A percentile compares a stretch with the other conserved stretches of the same genome.
Evolutionary conservation across 2,329 filamentous ascomycete species (phyloP).

Genomic region (Cyphellophora attinorum): DNA sequence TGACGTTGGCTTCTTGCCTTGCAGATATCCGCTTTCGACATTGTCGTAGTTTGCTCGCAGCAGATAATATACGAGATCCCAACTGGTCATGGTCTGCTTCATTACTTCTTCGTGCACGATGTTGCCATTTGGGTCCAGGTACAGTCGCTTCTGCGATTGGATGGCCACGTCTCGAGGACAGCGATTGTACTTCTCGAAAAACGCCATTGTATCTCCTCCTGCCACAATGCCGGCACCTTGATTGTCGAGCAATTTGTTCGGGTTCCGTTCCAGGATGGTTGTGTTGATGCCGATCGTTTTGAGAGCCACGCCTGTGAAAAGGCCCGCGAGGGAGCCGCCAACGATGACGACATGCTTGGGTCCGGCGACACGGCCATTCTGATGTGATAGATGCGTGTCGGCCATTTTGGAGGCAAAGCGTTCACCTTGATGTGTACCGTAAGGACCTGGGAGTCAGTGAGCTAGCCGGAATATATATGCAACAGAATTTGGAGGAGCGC

Average conservation of each 20-base stretch:
- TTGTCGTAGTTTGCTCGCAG: slow-evolving; percentile 19
- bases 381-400: no score
- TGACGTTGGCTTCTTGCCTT: slow-evolving; percentile 4
- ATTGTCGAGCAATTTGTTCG: slow-evolving; percentile 13
- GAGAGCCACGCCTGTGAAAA: slow-evolving; percentile 16
- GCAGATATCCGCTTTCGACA: slow-evolving; percentile 8
- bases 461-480: no score
- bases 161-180: slow-evolving; percentile 13
- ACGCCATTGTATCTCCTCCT: slow-evolving; percentile 10
- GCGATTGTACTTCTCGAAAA: slow-evolving; percentile 15
- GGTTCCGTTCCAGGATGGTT: slow-evolving; percentile 17
- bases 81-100: slow-evolving; percentile 17
- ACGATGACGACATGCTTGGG: slow-evolving; percentile 14
- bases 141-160: slow-evolving; percentile 11
- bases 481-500: no score
- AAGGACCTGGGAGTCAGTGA: no score
- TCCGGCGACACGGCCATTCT: no score
- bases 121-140: slow-evolving; percentile 9
- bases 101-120: slow-evolving; percentile 11
- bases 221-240: slow-evolving; percentile 17
- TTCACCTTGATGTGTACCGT: no score
- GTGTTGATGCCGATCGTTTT: slow-evolving; percentile 17
- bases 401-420: no score
- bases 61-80: slow-evolving; percentile 16
- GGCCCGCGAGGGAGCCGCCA: slow-evolving; percentile 18